Percentiles rank a stretch among this genome's conserved stretches.
phyloP scores from a whole-genome alignment of 2,329 filamentous ascomycete genomes.

The Fusarium haematococcum region DNA sequence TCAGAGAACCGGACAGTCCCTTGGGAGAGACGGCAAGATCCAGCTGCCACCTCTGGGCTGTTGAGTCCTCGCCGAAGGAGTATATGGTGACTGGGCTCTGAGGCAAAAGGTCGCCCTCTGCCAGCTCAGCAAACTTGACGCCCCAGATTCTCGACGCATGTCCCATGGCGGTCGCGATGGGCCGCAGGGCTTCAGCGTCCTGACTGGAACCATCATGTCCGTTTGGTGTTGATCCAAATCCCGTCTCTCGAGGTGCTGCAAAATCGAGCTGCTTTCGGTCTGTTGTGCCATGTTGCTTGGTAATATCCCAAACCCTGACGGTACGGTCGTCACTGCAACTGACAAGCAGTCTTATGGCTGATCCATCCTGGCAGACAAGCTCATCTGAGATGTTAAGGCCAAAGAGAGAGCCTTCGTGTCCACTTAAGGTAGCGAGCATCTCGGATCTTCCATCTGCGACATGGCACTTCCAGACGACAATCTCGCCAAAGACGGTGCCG shows the following conservation, averaged over 20 bases:
- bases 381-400: conserved; percentile 82
- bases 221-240: conserved; percentile 61
- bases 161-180: conserved; percentile 81
- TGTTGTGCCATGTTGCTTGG: conserved; percentile 55
- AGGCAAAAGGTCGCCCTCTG: conserved; percentile 25
- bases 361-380: conserved; percentile 48
- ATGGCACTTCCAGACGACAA: conserved; percentile 85
- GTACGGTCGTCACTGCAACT: conserved; percentile 97
- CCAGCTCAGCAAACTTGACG: conserved; percentile 71
- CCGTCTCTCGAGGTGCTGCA: conserved; percentile 66
- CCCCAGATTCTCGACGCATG: conserved; percentile 93
- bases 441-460: conserved; percentile 48
- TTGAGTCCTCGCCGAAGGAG: conserved; percentile 89
- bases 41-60: conserved; percentile 78
- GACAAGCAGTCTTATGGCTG: conserved; percentile 73
- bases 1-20: conserved; percentile 51
- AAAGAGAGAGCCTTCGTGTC: conserved; percentile 94
- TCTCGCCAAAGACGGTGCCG: conserved; percentile 94
- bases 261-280: conserved; percentile 28
- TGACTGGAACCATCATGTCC: conserved; percentile 38
- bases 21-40: conserved; percentile 45
- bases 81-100: conserved; percentile 63
- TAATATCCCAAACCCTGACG: conserved; percentile 88
- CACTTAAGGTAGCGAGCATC: conserved; percentile 66
- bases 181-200: conserved; percentile 43